phyloP scores from a whole-genome alignment of 2,329 filamentous ascomycete species.

The Xylaria sp. region DNA sequence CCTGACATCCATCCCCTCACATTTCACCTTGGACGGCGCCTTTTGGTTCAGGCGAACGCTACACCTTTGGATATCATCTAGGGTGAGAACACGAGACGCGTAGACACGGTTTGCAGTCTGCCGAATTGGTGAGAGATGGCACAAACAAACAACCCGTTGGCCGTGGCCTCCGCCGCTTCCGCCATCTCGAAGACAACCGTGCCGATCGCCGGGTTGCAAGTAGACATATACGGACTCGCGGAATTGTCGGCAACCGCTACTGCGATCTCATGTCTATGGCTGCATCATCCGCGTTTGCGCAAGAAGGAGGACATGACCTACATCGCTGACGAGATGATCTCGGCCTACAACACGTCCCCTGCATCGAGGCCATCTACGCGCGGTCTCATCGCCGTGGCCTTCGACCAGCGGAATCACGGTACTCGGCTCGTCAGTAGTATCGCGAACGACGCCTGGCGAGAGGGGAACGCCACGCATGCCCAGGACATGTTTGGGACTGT shows the following conservation, averaged over 20 bases:
- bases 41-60: too few species aligned
- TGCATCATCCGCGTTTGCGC: constrained; percentile 74
- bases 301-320: constrained; percentile 68
- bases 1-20: too few species aligned
- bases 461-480: constrained; percentile 75
- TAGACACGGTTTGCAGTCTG: neutral
- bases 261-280: constrained; percentile 76
- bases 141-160: constrained; percentile 16
- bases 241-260: constrained; percentile 55
- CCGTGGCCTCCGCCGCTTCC: neutral
- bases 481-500: constrained; percentile 86
- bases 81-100: neutral
- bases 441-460: constrained; percentile 73
- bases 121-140: constrained; percentile 6
- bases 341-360: constrained; percentile 58
- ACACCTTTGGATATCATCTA: neutral
- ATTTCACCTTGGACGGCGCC: too few species aligned
- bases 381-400: constrained; percentile 74
- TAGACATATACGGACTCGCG: constrained; percentile 73
- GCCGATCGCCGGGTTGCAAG: constrained; percentile 71
- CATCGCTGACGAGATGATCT: constrained; percentile 63
- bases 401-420: constrained; percentile 94
- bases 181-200: constrained; percentile 59
- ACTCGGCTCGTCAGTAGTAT: constrained; percentile 58
- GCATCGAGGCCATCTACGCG: constrained; percentile 21